Evolutionary conservation across 2,329 filamentous ascomycete genomes (phyloP).

Genomic region (Helicocarpus griseus): DNA sequence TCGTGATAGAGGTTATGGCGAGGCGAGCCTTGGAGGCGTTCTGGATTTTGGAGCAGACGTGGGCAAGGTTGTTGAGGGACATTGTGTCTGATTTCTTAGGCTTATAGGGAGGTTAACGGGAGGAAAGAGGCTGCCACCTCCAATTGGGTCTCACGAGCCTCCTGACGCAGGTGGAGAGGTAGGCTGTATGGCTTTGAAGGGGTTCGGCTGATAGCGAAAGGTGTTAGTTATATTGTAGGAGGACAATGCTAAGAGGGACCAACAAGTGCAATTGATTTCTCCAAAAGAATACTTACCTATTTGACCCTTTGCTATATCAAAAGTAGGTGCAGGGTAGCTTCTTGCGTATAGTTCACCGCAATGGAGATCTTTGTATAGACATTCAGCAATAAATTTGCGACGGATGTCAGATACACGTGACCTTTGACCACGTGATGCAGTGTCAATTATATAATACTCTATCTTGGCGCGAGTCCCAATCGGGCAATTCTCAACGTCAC

Average conservation of each 20-base stretch:
- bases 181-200: background rate
- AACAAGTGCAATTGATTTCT: background rate
- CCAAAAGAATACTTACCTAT: background rate
- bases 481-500: background rate
- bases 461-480: no score
- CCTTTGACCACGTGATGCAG: background rate
- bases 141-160: background rate
- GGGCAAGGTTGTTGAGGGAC: slow-evolving; percentile 64
- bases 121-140: background rate
- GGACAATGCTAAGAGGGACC: background rate
- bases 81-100: slow-evolving; percentile 31
- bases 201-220: background rate
- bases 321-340: no score
- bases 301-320: no score
- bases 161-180: background rate
- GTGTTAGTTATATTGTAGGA: background rate
- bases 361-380: no score
- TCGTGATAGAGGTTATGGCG: slow-evolving; percentile 71
- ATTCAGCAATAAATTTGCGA: background rate
- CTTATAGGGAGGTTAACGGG: background rate
- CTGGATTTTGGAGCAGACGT: slow-evolving; percentile 84
- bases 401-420: background rate
- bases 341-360: no score
- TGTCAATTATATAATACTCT: no score
- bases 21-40: slow-evolving; percentile 80